Base-by-base conservation (phyloP, 257 asterid genomes). In the Eucommia ulmoides region DNA sequence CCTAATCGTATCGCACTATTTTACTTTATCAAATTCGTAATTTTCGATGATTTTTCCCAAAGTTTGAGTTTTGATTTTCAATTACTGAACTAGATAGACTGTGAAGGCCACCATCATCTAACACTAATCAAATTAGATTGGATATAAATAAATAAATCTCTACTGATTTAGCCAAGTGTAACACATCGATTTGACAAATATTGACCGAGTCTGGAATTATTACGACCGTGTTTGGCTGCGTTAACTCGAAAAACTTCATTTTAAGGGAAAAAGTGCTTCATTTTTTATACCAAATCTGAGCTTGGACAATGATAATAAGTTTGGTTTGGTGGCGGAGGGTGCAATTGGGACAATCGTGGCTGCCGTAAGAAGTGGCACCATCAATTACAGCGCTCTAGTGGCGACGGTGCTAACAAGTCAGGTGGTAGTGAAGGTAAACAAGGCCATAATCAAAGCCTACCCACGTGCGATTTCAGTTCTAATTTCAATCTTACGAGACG, bases 291-390 rank as follows among this genome's bases (percentile, higher is more conserved):
- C n/a, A n/a, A n/a, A n/a, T n/a, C 56, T 89, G 79, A 89, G 97
- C 35, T 70, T 89, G 49, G 97, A 89, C 45, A 96, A 89, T 63
- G 93, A 89, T 68, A 71, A 77, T 58, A 89, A 89, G 69, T 91
- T 89, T 14, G 97, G 96, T 19, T 71, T 84, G 21, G 96, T 84
- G 26, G 97, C 89, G 19, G 97, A 89, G 66, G 97, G 96, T 11
- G 64, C 81, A 4, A 70, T 89, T 3, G 94, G 83, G 26, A 82
- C 56, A 58, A 79, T 82, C 17, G 93, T 89, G 14, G 51, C 73
- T 49, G 78, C 93, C 6, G 62, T 89, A 8, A 72, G 74, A 14
- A 23, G 45, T 56, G 97, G 96, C 9, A 59, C 44, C 0, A 96
- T 93, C 4, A 96, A 84, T 68, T 77, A 88, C 7, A 77, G 94